These are phyloP conservation scores for Eimeria brunetti DNA, from an alignment of 169 alveolate genomes.

Conservation along the genomic window DNA sequence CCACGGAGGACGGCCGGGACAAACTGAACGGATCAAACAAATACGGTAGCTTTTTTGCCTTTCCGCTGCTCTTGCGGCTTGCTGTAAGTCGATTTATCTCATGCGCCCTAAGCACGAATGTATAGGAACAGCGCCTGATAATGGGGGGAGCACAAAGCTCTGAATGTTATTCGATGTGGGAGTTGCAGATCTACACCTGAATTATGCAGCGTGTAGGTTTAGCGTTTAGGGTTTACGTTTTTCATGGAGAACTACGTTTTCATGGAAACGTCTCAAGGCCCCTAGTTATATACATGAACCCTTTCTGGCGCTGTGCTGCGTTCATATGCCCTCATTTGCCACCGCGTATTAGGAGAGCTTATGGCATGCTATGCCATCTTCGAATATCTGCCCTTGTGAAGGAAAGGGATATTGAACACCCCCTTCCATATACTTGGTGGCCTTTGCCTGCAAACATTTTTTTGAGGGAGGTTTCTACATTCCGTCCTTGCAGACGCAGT, in stretches of 20 bases:
- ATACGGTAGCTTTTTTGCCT: no score
- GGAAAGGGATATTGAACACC: no score
- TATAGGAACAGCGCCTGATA: no score
- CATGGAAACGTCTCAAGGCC: background rate
- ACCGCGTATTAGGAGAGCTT: background rate
- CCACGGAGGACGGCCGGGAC: no score
- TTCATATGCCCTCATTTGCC: background rate
- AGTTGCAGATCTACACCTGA: background rate
- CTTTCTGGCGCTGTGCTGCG: background rate
- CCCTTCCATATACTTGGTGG: background rate
- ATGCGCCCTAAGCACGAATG: no score
- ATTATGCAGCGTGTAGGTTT: background rate
- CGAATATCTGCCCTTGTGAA: background rate
- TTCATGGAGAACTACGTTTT: background rate
- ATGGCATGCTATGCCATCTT: background rate
- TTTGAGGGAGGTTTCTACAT: background rate
- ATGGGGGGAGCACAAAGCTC: no score
- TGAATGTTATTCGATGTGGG: no score
- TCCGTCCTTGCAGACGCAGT: background rate
- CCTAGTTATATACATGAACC: background rate
- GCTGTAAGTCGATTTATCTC: no score
- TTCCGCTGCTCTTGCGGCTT: no score
- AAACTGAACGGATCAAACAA: no score
- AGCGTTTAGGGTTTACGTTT: no score
- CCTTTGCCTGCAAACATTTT: background rate